Conservation (phyloP, 2,329 filamentous ascomycete species). For the Cladosporium halotolerans region DNA sequence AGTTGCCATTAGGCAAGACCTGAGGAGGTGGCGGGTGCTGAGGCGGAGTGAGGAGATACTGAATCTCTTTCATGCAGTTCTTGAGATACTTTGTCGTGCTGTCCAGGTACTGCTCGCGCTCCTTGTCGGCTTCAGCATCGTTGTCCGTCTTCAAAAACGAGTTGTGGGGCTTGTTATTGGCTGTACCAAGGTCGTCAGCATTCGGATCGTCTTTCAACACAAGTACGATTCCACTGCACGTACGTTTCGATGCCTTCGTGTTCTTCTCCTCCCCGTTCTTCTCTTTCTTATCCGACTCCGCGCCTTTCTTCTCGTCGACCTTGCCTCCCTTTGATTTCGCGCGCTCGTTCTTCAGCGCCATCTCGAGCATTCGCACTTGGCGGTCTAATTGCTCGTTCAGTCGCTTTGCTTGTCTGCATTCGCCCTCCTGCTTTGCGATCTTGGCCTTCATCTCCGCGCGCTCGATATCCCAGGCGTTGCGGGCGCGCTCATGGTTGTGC, state of each 20-base stretch:
- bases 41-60: conserved; percentile 61
- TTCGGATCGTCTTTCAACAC: not conserved
- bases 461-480: conserved; percentile 98
- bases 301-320: conserved; percentile 20
- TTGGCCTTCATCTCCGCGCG: conserved; percentile 97
- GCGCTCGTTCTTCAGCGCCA: conserved; percentile 77
- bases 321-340: conserved; percentile 47
- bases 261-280: conserved; percentile 13
- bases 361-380: conserved; percentile 84
- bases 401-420: conserved; percentile 76
- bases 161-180: conserved; percentile 40
- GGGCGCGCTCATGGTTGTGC: conserved; percentile 95
- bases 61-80: conserved; percentile 62
- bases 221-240: conserved; percentile 8
- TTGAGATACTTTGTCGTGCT: conserved; percentile 58
- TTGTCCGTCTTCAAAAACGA: conserved; percentile 47
- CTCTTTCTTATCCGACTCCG: conserved; percentile 13
- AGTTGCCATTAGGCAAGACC: conserved; percentile 29
- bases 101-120: conserved; percentile 54
- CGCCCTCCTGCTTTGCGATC: conserved; percentile 89
- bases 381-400: conserved; percentile 84
- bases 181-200: conserved; percentile 29
- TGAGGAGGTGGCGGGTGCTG: conserved; percentile 54
- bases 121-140: conserved; percentile 41
- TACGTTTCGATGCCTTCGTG: conserved; percentile 20